Conservation (phyloP, 768 basidiomycete species). For the Dioszegia crocea region DNA sequence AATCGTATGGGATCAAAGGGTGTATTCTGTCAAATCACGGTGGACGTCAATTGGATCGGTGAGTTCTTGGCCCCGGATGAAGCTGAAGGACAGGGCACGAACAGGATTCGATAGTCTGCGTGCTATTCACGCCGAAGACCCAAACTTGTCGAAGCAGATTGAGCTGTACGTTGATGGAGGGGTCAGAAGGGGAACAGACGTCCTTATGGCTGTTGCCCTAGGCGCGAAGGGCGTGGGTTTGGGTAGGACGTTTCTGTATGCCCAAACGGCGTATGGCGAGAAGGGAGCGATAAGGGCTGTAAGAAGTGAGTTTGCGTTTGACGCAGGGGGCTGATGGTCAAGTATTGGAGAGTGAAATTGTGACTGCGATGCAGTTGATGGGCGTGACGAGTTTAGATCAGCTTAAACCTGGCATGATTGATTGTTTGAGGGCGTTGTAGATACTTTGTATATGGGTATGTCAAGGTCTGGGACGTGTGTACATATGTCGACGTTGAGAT, state of each 20-base stretch:
- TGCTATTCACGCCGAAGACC: conserved; percentile 40
- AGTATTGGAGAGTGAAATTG: conserved; percentile 48
- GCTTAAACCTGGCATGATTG: conserved; percentile 40
- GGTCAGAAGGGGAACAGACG: conserved; percentile 73
- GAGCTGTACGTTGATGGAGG: conserved; percentile 84
- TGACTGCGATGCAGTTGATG: conserved; percentile 44
- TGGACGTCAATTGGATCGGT: conserved; percentile 54
- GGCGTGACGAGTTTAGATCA: conserved; percentile 37
- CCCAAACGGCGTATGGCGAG: conserved; percentile 51
- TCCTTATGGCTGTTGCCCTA: conserved; percentile 79
- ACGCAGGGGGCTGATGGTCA: conserved; percentile 12
- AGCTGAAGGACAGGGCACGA: conserved; percentile 25
- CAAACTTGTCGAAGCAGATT: conserved; percentile 40
- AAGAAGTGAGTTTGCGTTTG: conserved; percentile 45
- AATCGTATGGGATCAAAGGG: conserved; percentile 67
- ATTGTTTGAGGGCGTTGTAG: conserved; percentile 25
- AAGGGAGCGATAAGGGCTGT: conserved; percentile 48
- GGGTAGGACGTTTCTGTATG: conserved; percentile 51
- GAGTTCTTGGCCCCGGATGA: not conserved
- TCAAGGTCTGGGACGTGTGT: not conserved
- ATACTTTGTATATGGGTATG: not conserved
- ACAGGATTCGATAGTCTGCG: conserved; percentile 55
- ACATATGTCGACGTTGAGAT: too few relatives aligned
- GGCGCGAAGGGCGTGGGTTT: conserved; percentile 51
- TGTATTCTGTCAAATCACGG: conserved; percentile 54